Evolutionary conservation across 257 asterid species (phyloP), one percentile per base, ranked within the genome.

Genomic region (Anisodus acutangulus): DNA sequence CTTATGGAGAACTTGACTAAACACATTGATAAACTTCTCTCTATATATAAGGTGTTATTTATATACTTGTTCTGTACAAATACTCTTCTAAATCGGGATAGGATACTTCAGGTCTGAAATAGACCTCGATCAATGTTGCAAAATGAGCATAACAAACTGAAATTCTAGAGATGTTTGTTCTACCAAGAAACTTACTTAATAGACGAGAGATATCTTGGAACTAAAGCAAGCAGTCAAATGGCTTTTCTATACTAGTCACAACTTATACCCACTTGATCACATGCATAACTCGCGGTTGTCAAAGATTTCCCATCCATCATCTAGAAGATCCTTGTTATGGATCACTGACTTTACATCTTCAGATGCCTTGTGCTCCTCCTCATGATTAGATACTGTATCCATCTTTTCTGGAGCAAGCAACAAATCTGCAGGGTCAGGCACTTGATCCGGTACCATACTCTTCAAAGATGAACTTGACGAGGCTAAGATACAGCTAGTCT

Each of bases 291-390:
- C 90, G 13, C 47, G 86, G 17, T 80, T 83, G 54, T 91, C 92
- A 19, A 86, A 91, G 84, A 92, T 10, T 63, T 93, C 96, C 98
- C 96, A 95, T n/a, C 88, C 98, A 3, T 93, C 97, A 10, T 90
- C 93, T 22, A 74, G 26, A 70, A 79, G 90, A 62, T 85, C 88
- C 80, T 87, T 86, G 49, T 68, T 70, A 83, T 88, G 26, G 64
- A 78, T 53, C 82, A 78, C 31, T 2, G 64, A 78, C 82, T 78
- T 78, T 13, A 78, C 91, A 78, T 84, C 89, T 62, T 64, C 55
- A 6, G 80, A 81, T 13, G 84, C 51, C 78, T 85, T 85, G 5
- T 17, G 79, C 87, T 83, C 63, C 90, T 47, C 79, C 83, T 87
- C 89, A 3, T 85, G 59, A 19, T 47, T 39, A 10, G 55, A 17